Percentiles rank a stretch among this genome's conserved stretches.
phyloP scores from a whole-genome alignment of 2,329 filamentous ascomycete genomes.

The Cladosporium oxysporum region DNA sequence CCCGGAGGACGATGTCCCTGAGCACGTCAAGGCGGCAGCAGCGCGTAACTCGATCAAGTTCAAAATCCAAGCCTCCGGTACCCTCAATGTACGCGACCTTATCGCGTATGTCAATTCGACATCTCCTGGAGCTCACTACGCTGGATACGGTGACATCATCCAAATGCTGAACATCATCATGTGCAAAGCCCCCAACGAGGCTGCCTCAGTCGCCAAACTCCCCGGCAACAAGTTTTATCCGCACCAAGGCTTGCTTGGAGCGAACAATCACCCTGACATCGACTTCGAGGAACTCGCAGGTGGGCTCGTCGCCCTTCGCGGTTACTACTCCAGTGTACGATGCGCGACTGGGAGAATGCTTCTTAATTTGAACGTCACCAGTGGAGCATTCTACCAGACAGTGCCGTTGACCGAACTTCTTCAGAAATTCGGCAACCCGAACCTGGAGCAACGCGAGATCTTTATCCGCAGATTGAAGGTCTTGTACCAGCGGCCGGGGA shows the following conservation, averaged over 20 bases:
- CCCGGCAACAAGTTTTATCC: slow-evolving; percentile 58
- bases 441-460: slow-evolving; percentile 27
- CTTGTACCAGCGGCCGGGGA: slow-evolving; percentile 25
- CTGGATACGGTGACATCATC: slow-evolving; percentile 52
- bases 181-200: slow-evolving; percentile 49
- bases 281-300: slow-evolving; percentile 47
- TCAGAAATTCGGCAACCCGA: slow-evolving; percentile 29
- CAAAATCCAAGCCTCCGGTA: slow-evolving; percentile 38
- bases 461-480: slow-evolving; percentile 37
- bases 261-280: slow-evolving; percentile 25
- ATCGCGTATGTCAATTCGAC: slow-evolving; percentile 44
- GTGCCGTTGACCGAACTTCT: slow-evolving; percentile 38
- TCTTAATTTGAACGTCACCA: slow-evolving; percentile 64
- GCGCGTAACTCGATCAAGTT: slow-evolving; percentile 40
- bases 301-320: slow-evolving; percentile 59
- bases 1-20: not conserved
- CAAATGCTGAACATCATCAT: slow-evolving; percentile 62
- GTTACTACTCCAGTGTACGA: slow-evolving; percentile 64
- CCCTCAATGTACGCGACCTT: slow-evolving; percentile 44
- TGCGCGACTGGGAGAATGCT: slow-evolving; percentile 59
- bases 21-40: slow-evolving; percentile 29
- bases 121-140: slow-evolving; percentile 40
- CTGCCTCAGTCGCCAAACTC: slow-evolving; percentile 46
- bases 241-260: slow-evolving; percentile 29
- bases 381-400: slow-evolving; percentile 58